Evolutionary conservation across 2,329 filamentous ascomycete species (phyloP), one percentile per base, ranked within the genome.

Genomic region (Fusarium concolor): DNA sequence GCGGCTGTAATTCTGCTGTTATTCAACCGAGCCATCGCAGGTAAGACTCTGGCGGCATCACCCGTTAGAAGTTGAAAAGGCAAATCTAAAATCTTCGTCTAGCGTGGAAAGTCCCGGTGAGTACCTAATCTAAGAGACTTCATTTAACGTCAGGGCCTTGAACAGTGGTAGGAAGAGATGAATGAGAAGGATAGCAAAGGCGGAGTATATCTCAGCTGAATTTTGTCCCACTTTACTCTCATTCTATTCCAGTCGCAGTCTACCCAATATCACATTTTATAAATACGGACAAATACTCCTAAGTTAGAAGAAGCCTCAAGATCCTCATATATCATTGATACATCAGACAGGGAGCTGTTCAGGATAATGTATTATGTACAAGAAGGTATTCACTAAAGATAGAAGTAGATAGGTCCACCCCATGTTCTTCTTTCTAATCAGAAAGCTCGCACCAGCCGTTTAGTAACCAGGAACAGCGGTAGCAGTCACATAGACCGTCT

Each of bases 401-500:
- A 18, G 39, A n/a, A 42, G 22, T 33, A 24, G 33, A 35, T 20
- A 31, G 15, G 17, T 15, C 52, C 20, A 47, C 37, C 41, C 20
- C 26, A 41, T 44, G 11, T 35, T 51, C 9, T 8, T 37, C 31
- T 26, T 9, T 24, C 28, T 38, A 11, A 31, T 56, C 26, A 39
- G 9, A 10, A 12, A 26, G 14, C 46, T 26, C 37, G 20, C 17
- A 10, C 28, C n/a, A 31, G n/a, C 33, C n/a, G 24, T 38, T 56
- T 66, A 66, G 50, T 58, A 61, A 37, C 45, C 41, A 22, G 60
- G 33, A 31, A 24, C 47, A 24, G 59, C 26, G 22, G 68, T 71
- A 10, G 68, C 65, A 53, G 71, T 74, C 43, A 74, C 71, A 31
- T 74, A 74, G 56, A 71, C 65, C 2, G 71, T 74, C 11, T 58